phyloP scores from a whole-genome alignment of 257 asterid species.

The Solanum peruvianum region DNA sequence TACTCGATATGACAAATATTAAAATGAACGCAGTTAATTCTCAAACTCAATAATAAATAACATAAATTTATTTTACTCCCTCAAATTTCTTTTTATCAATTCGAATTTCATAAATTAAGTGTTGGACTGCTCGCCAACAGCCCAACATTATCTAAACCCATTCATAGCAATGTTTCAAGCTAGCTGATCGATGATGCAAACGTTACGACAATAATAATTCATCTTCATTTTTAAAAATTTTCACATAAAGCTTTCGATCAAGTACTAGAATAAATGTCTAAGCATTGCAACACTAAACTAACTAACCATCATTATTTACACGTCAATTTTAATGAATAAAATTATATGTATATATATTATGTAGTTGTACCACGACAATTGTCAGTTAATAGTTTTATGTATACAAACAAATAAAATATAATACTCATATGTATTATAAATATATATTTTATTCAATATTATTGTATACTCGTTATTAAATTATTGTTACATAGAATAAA shows the following conservation, averaged over 20 bases:
- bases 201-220: not conserved
- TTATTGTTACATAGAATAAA: too few species aligned
- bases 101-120: not conserved
- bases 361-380: not conserved
- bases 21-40: too few species aligned
- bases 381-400: not conserved
- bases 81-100: not conserved
- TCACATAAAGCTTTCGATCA: not conserved
- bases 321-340: not conserved
- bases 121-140: not conserved
- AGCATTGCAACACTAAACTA: not conserved
- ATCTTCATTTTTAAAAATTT: not conserved
- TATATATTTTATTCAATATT: too few species aligned
- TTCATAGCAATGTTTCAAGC: not conserved
- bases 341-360: too few species aligned
- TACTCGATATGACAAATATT: not conserved
- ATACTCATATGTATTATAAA: too few species aligned
- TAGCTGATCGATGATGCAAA: not conserved
- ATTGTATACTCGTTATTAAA: too few species aligned
- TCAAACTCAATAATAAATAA: too few species aligned
- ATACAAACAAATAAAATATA: not conserved
- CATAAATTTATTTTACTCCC: not conserved
- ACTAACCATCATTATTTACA: not conserved
- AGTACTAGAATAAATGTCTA: too few species aligned
- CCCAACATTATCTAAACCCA: not conserved